Evolutionary conservation across 2,329 filamentous ascomycete genomes (phyloP), one percentile per base, ranked within the genome.

Genomic region (Phialemonium atrogriseum): DNA sequence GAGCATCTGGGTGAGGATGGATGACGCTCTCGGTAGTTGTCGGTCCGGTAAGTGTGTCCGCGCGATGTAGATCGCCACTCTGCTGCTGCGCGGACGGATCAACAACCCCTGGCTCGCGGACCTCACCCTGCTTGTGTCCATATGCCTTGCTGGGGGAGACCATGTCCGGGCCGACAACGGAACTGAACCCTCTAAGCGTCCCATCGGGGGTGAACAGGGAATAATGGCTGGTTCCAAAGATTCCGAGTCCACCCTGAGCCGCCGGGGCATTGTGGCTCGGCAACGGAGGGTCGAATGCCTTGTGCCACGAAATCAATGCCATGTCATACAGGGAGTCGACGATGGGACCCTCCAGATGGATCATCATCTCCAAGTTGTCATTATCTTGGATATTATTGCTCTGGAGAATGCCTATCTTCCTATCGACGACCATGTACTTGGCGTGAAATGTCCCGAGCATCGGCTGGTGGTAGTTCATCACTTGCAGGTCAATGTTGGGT

Each of bases 361-460:
- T 66, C 70, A 85, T 77, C 83, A 89, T 87, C 53, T 89, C 84
- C 34, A 87, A 38, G 42, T 89, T 89, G 44, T 84, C 79, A 32
- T 86, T 88, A 41, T 85, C 77, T 52, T 77, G 67, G 30, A 88
- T 81, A 46, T 88, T 89, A 51, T 86, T 86, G 58, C 81, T 87
- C 55, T 83, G 79, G 2, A 88, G 51, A 2, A 84, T 60, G 0
- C 72, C 83, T n/a, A 80, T 63, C 39, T 70, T 73, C 6, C 83
- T 68, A 51, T 89, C 84, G 2, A 88, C 73, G 2, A 88, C 62
- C 65, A 84, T 82, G 48, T 80, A 86, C 48, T 89, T 89, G 39
- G 76, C 66, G 46, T 88, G 84, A 24, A 87, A 80, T 0, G 84
- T 89, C 1, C 84, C 83, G 3, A 88, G 54, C 2, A 81, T 55